phyloP scores from a whole-genome alignment of 805 yeast species.

The Starmerella bacillaris region DNA sequence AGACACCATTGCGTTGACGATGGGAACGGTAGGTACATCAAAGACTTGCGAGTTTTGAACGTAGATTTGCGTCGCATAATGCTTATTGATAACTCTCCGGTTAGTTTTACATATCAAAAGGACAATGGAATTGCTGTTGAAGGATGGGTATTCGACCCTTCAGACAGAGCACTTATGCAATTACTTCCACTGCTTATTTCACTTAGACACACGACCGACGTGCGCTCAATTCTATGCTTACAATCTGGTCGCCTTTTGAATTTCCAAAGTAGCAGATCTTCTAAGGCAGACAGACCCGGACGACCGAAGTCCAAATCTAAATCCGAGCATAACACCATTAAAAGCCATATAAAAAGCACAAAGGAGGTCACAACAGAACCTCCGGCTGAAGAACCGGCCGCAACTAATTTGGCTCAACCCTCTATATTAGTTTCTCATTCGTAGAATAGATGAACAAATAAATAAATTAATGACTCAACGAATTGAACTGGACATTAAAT shows the following conservation, averaged over 20 bases:
- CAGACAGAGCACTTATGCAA: conserved; percentile 66
- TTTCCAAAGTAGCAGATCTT: conserved; percentile 13
- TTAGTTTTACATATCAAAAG: conserved; percentile 66
- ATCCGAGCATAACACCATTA: no score
- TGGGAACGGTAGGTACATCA: conserved; percentile 46
- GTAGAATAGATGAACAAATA: no score
- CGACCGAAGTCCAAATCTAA: no score
- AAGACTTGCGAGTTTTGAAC: conserved; percentile 39
- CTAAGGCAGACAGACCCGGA: not conserved
- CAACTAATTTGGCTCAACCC: not conserved
- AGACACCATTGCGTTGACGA: conserved; percentile 57
- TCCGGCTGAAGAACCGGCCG: not conserved
- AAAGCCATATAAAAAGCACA: no score
- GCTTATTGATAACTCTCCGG: conserved; percentile 83
- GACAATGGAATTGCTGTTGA: conserved; percentile 84
- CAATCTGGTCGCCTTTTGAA: conserved; percentile 45
- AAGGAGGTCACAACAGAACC: no score
- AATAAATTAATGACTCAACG: no score
- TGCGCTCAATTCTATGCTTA: conserved; percentile 55
- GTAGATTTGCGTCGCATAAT: conserved; percentile 50
- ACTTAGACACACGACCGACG: conserved; percentile 66
- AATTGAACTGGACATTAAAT: no score
- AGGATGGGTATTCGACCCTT: conserved; percentile 97
- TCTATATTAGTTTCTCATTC: not conserved
- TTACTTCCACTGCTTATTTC: conserved; percentile 65